These are phyloP conservation scores for Draba incana DNA, from an alignment of 345 rosid species.

Conservation along the genomic window DNA sequence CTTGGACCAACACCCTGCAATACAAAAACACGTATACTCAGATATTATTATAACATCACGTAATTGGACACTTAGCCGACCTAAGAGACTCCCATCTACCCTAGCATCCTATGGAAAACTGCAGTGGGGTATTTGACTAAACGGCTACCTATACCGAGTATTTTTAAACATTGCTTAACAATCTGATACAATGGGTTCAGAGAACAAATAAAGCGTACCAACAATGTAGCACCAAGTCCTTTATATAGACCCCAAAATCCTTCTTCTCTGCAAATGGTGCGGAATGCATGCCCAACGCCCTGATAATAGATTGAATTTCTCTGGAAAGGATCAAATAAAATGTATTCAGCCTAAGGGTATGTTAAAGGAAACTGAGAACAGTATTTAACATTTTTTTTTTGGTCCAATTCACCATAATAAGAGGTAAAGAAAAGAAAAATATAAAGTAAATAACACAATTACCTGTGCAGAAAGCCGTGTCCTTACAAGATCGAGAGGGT, in stretches of 20 bases:
- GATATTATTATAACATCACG: no score
- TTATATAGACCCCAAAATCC: slow-evolving; percentile 82
- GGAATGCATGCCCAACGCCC: slow-evolving; percentile 85
- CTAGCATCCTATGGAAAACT: slow-evolving; percentile 19
- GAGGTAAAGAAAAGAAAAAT: neutral
- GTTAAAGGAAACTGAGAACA: neutral
- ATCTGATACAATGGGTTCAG: neutral
- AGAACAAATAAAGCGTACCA: slow-evolving; percentile 49
- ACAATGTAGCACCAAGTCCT: slow-evolving; percentile 91
- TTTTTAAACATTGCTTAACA: slow-evolving; percentile 14
- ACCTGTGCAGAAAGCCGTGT: slow-evolving; percentile 98
- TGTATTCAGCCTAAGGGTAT: slow-evolving; percentile 1
- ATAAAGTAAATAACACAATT: slow-evolving; percentile 11
- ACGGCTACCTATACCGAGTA: neutral
- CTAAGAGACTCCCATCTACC: slow-evolving; percentile 24
- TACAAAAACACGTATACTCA: neutral
- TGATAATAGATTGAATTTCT: slow-evolving; percentile 74
- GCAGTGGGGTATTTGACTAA: slow-evolving; percentile 13
- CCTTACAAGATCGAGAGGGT: slow-evolving; percentile 97
- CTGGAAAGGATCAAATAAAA: slow-evolving; percentile 51
- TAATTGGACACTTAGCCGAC: neutral
- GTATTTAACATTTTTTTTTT: no score
- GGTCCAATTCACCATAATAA: neutral
- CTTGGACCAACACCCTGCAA: slow-evolving; percentile 94
- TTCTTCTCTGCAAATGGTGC: slow-evolving; percentile 81